These are phyloP conservation scores for Ogataea zsoltii DNA, from an alignment of 805 yeast genomes.

Conservation along the genomic window DNA sequence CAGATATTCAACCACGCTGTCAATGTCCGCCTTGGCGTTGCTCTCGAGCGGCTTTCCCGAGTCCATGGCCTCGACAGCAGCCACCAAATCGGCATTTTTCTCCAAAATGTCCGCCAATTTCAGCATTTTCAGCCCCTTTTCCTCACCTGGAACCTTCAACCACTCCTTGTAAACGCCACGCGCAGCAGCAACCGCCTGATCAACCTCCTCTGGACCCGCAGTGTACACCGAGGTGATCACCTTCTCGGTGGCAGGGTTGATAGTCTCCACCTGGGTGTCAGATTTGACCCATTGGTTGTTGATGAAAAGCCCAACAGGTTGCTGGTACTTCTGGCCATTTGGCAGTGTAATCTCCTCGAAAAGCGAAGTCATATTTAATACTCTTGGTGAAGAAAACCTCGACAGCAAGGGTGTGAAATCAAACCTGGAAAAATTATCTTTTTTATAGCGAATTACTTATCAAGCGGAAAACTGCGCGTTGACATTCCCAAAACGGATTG, in stretches of 20 bases:
- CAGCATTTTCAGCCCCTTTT: slow-evolving; percentile 41
- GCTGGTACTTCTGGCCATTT: slow-evolving; percentile 48
- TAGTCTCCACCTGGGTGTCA: slow-evolving; percentile 41
- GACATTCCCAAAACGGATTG: background rate
- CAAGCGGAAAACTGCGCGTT: slow-evolving; percentile 2
- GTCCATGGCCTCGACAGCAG: slow-evolving; percentile 54
- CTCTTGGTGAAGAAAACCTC: background rate
- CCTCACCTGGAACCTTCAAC: slow-evolving; percentile 45
- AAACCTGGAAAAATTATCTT: background rate
- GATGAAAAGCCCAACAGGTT: slow-evolving; percentile 65
- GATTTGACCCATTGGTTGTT: slow-evolving; percentile 52
- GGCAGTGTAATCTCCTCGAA: slow-evolving; percentile 36
- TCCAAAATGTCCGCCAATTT: slow-evolving; percentile 55
- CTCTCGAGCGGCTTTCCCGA: slow-evolving; percentile 53
- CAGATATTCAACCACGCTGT: slow-evolving; percentile 44
- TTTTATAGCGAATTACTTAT: background rate
- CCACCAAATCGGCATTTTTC: slow-evolving; percentile 47
- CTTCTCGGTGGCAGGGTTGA: slow-evolving; percentile 53
- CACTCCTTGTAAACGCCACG: slow-evolving; percentile 46
- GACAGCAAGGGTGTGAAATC: background rate
- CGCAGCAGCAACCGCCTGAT: slow-evolving; percentile 52
- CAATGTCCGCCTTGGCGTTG: slow-evolving; percentile 52
- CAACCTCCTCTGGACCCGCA: slow-evolving; percentile 49
- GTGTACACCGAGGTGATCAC: slow-evolving; percentile 47
- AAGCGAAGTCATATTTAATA: slow-evolving; percentile 4